phyloP scores from a whole-genome alignment of 2,329 filamentous ascomycete species.

The Aspergillus neotritici region DNA sequence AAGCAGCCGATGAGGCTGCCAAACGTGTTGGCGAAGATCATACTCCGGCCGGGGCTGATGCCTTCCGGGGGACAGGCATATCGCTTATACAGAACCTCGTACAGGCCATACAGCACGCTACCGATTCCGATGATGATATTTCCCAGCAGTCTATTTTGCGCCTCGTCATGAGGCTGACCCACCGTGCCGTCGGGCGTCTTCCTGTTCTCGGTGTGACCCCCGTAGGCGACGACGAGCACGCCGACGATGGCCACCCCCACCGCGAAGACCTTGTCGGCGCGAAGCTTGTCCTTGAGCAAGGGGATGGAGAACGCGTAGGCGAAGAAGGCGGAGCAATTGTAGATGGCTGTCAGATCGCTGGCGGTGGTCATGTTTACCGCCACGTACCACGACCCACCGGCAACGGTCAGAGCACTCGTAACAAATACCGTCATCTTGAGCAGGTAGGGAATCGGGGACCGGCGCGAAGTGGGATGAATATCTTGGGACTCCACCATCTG shows the following conservation, averaged over 20 bases:
- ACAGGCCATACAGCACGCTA: constrained; percentile 88
- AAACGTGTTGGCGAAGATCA: constrained; percentile 92
- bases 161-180: constrained; percentile 46
- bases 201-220: constrained; percentile 60
- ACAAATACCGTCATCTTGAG: constrained; percentile 72
- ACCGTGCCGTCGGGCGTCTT: constrained; percentile 22
- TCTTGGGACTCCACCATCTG: constrained; percentile 83
- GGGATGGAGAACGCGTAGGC: constrained; percentile 96
- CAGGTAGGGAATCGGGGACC: constrained; percentile 65
- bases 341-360: constrained; percentile 92
- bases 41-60: constrained; percentile 74
- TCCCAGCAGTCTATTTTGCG: constrained; percentile 66
- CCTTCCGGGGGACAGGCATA: constrained; percentile 90
- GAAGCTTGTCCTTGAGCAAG: constrained; percentile 75
- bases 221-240: constrained; percentile 92
- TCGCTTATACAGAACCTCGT: constrained; percentile 94
- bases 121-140: constrained; percentile 90
- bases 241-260: constrained; percentile 82
- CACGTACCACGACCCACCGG: constrained; percentile 90
- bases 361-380: constrained; percentile 90
- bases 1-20: constrained; percentile 82
- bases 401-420: constrained; percentile 79
- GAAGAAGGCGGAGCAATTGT: constrained; percentile 99
- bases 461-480: constrained; percentile 53
- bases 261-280: constrained; percentile 76